Evolutionary conservation across 139 green algal species (phyloP), one percentile per base, ranked within the genome.

Genomic region (Haematococcus sp.): DNA sequence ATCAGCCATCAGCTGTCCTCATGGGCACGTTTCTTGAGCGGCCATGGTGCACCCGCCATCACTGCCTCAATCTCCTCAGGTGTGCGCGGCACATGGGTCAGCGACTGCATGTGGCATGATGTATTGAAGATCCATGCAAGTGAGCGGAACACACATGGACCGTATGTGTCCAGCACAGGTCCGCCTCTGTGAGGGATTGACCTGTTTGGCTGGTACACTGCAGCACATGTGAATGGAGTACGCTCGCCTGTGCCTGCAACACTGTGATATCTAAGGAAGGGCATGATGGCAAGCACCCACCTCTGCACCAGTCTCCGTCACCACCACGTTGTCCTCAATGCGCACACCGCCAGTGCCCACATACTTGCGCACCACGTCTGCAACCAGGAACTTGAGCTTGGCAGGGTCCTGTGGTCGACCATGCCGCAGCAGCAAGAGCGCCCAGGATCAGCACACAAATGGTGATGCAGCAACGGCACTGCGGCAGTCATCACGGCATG

Each of bases 241-340:
- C 56, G 19, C 52, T 16, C 52, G 52, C 25, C 5, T n/a, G n/a
- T n/a, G 27, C 25, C 27, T 16, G 19, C 25, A 65, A 11, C 7
- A 49, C 40, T 11, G 11, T 19, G 40, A 49, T 19, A 19, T 19
- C 7, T 11, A 49, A 11, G 7, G 7, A 11, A 11, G 11, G 11
- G 11, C 40, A 49, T 49, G 11, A 19, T 5, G 58, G 25, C 33
- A 5, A 3, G 23, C 35, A 20, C 63, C 19, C 43, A 72, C 66
- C 66, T 86, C 75, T 3, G 35, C 30, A 4, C 93, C 93, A 0
- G 34, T 35, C 22, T 81, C 77, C 20, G 90, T 96, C 31, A 98
- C 72, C 22, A 98, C 27, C 20, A 98, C 81, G 64, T 98, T 92
- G 71, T 97, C 93, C 71, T 98, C 93, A 1, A 98, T 68, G 11